phyloP scores from a whole-genome alignment of 768 basidiomycete species.

The Lactarius hatsudake region DNA sequence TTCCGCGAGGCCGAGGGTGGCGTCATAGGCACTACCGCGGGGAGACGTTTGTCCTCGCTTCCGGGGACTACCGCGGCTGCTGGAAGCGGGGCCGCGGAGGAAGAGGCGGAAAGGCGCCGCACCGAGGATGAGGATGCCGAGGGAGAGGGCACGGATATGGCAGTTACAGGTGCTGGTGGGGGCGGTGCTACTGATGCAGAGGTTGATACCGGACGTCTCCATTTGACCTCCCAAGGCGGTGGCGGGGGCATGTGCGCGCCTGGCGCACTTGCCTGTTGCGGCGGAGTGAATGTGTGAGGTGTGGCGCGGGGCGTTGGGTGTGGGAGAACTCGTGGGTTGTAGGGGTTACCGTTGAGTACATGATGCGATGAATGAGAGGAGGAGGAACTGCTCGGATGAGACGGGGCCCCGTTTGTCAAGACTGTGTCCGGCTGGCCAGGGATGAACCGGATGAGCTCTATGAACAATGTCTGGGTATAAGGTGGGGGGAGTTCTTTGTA shows the following conservation, averaged over 20 bases:
- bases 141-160: slow-evolving; percentile 33
- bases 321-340: slow-evolving; percentile 24
- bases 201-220: slow-evolving; percentile 31
- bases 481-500: slow-evolving; percentile 66
- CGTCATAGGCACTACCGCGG: slow-evolving; percentile 19
- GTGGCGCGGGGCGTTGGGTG: slow-evolving; percentile 37
- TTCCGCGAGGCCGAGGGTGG: slow-evolving; percentile 32
- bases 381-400: slow-evolving; percentile 28
- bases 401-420: slow-evolving; percentile 30
- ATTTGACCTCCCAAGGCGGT: slow-evolving; percentile 37
- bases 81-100: not conserved
- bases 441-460: slow-evolving; percentile 66
- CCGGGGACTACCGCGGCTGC: not conserved
- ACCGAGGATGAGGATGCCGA: slow-evolving; percentile 27
- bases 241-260: slow-evolving; percentile 36
- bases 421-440: slow-evolving; percentile 51
- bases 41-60: slow-evolving; percentile 11
- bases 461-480: slow-evolving; percentile 63
- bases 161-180: slow-evolving; percentile 20
- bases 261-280: slow-evolving; percentile 14
- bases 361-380: slow-evolving; percentile 28
- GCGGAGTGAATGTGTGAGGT: slow-evolving; percentile 18
- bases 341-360: slow-evolving; percentile 18
- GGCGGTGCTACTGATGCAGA: slow-evolving; percentile 8
- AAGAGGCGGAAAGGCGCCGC: slow-evolving; percentile 16